Base-by-base conservation (phyloP, 176 grass and related monocot species). In the Carex pumila region DNA sequence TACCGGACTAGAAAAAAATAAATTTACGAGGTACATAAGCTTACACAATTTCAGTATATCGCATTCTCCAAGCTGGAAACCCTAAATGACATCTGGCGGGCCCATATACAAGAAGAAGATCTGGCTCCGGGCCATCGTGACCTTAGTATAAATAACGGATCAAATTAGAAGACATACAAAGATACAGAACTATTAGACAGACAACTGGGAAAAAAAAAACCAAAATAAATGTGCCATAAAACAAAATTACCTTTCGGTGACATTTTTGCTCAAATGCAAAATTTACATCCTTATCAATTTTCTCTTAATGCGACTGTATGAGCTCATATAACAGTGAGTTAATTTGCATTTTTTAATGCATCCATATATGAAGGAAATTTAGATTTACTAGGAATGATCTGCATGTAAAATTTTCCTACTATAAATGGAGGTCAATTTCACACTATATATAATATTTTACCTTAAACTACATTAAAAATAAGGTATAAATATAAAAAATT, bases 11-110 rank as follows among this genome's bases (percentile, higher is more conserved):
- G 18, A 12, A 77, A 30, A 17, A 53, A 14, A 1, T 8, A 50
- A 14, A 1, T 4, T 2, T 31, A 32, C 18, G 5, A 77, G 52
- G 17, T 19, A 55, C 19, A 71, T 63, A 54, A 83, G 86, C 92
- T 89, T 89, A 99, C 96, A 94, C 86, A 81, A 99, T 99, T 88
- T 99, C 93, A 78, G 96, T 93, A 87, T 99, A 99, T 54, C 86
- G 89, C 55, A 99, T 85, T 87, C 93, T 94, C 96, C 96, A 99
- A 67, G 89, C 85, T 81, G 96, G 96, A 93, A 99, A 99, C 8
- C 93, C 96, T 87, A 95, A 85, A 85, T 98, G 95, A 31, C 91
- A 98, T 89, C 92, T 91, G 61, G 86, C 93, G 36, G 91, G 86
- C 81, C 89, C 91, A 90, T 90, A 98, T 50, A 95, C 67, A 71